Conservation (phyloP, 345 rosid species). For the Conringia planisiliqua region DNA sequence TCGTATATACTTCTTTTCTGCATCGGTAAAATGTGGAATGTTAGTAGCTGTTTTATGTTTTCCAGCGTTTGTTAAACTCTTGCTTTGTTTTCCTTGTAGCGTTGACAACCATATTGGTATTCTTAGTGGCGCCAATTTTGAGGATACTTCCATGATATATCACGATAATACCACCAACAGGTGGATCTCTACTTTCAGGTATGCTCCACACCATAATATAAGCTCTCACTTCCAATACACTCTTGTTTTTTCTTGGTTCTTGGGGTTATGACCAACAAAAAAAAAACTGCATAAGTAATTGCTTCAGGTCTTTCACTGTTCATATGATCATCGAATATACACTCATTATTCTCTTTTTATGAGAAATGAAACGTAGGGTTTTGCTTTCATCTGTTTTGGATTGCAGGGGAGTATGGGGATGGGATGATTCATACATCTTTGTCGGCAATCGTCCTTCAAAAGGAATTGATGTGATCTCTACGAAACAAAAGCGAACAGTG, state of each 20-base stretch:
- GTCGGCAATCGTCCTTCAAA: slow-evolving; percentile 49
- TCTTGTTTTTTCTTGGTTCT: too few relatives aligned
- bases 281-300: too few relatives aligned
- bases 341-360: not conserved
- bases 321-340: not conserved
- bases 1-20: not conserved
- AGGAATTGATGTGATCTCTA: slow-evolving; percentile 67
- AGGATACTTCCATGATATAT: slow-evolving; percentile 39
- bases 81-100: slow-evolving; percentile 37
- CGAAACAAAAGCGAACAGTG: slow-evolving; percentile 28
- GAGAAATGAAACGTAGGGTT: not conserved
- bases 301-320: not conserved
- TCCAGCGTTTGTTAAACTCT: not conserved
- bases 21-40: not conserved
- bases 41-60: not conserved
- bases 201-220: slow-evolving; percentile 5
- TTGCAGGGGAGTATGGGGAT: slow-evolving; percentile 82
- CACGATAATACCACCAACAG: slow-evolving; percentile 65
- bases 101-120: slow-evolving; percentile 55
- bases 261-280: too few relatives aligned
- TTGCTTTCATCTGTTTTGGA: not conserved
- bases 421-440: slow-evolving; percentile 79
- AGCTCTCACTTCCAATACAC: not conserved
- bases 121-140: slow-evolving; percentile 51
- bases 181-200: slow-evolving; percentile 76